These are phyloP conservation scores for Furcasterigmium sp. DNA, from an alignment of 2,329 filamentous ascomycete species.

Conservation along the genomic window DNA sequence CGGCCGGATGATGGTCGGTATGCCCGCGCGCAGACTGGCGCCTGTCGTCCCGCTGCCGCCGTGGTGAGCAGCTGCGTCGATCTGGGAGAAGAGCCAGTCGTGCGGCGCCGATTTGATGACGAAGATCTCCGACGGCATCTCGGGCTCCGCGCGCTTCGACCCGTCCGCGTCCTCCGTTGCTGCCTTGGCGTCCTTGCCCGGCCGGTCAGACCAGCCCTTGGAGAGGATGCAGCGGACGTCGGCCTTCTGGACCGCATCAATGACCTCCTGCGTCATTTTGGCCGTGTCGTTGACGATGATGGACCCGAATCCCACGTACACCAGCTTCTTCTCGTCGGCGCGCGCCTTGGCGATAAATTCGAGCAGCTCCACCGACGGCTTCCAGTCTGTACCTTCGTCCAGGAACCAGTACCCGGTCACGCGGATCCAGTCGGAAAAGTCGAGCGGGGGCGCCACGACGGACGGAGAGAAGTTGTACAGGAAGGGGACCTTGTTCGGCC, in stretches of 20 bases:
- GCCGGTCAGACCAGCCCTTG: constrained; percentile 92
- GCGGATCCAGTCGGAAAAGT: constrained; percentile 96
- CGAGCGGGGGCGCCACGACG: constrained; percentile 88
- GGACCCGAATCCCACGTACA: constrained; percentile 95
- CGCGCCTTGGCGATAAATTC: constrained; percentile 82
- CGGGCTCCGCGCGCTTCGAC: constrained; percentile 53
- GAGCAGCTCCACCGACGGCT: constrained; percentile 68
- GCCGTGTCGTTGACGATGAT: constrained; percentile 89
- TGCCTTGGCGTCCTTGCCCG: constrained; percentile 18
- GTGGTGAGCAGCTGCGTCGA: constrained; percentile 92
- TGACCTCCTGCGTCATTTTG: constrained; percentile 85
- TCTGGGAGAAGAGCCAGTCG: constrained; percentile 92
- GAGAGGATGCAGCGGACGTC: constrained; percentile 93
- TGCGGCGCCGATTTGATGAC: constrained; percentile 89
- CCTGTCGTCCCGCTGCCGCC: constrained; percentile 94
- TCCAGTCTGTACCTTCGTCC: constrained; percentile 65
- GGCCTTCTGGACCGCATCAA: constrained; percentile 84
- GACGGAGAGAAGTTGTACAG: constrained; percentile 94
- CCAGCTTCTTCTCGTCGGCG: constrained; percentile 79
- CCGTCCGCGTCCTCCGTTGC: constrained; percentile 35
- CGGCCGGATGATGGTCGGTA: constrained; percentile 90
- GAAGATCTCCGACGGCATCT: constrained; percentile 74
- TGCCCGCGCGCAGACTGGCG: constrained; percentile 81
- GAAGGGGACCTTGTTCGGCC: constrained; percentile 96
- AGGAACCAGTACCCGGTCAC: constrained; percentile 99